phyloP scores from a whole-genome alignment of 371 early-diverging fungal genomes.

The Mucor ambiguus region DNA sequence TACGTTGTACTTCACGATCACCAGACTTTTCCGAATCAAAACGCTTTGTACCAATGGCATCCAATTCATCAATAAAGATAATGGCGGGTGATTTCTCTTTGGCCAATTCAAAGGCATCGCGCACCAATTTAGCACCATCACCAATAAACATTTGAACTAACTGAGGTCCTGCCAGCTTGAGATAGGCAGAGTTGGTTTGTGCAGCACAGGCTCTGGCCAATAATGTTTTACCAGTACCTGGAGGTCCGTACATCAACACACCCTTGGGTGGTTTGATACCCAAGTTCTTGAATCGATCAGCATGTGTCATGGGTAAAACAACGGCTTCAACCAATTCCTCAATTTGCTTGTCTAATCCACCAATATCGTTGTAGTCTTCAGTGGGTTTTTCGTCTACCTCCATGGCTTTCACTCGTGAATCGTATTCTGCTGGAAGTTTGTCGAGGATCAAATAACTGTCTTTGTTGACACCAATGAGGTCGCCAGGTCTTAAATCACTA shows the following conservation, averaged over 20 bases:
- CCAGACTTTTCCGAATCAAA: conserved; percentile 98
- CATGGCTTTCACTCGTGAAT: conserved; percentile 99
- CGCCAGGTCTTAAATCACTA: conserved; percentile 95
- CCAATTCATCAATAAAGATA: conserved; percentile 99
- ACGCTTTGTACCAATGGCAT: conserved; percentile 99
- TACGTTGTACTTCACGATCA: conserved; percentile 99
- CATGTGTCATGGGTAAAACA: conserved; percentile 97
- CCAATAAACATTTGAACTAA: conserved; percentile 99
- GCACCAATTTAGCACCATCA: conserved; percentile 98
- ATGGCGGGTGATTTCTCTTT: conserved; percentile 99
- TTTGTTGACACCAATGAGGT: conserved; percentile 99
- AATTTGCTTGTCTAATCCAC: conserved; percentile 99
- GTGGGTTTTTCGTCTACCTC: conserved; percentile 99
- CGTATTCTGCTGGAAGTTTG: conserved; percentile 98
- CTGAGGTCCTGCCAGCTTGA: conserved; percentile 98
- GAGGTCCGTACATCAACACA: conserved; percentile 98
- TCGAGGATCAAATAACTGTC: conserved; percentile 99
- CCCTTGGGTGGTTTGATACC: conserved; percentile 99
- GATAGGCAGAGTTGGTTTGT: conserved; percentile 95
- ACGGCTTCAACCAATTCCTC: conserved; percentile 99
- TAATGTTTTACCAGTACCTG: conserved; percentile 97
- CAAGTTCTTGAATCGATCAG: conserved; percentile 94
- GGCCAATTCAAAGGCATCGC: conserved; percentile 99
- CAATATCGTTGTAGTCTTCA: conserved; percentile 99
- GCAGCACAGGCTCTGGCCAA: conserved; percentile 98